Evolutionary conservation across 1,139 yeast genomes (phyloP).

Genomic region (Entelexis paramagnoliae): DNA sequence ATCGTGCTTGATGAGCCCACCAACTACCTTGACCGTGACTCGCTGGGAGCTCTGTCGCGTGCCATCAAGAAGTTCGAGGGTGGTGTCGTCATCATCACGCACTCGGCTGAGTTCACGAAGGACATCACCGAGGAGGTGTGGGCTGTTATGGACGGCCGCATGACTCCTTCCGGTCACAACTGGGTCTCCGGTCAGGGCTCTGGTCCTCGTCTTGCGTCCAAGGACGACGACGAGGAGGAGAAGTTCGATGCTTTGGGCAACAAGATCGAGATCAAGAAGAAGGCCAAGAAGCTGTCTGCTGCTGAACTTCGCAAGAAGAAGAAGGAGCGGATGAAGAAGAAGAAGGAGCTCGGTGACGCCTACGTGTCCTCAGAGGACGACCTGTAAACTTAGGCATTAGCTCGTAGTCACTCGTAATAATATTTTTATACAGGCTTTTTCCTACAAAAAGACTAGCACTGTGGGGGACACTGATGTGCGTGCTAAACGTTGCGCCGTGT

Average conservation of each 20-base stretch:
- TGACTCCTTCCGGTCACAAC: constrained; percentile 99
- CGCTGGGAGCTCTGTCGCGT: constrained; percentile 98
- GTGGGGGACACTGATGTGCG: too few species aligned
- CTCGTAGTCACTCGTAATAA: neutral
- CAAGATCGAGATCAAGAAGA: constrained; percentile 93
- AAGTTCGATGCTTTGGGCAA: constrained; percentile 99
- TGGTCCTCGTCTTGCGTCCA: constrained; percentile 95
- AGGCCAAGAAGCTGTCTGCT: constrained; percentile 95
- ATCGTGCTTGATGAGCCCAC: constrained; percentile 99
- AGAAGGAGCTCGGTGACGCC: constrained; percentile 99
- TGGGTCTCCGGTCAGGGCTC: constrained; percentile 99
- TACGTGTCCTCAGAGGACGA: constrained; percentile 95
- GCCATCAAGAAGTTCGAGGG: constrained; percentile 98
- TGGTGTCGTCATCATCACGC: constrained; percentile 99
- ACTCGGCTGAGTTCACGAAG: constrained; percentile 99
- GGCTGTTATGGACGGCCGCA: constrained; percentile 95
- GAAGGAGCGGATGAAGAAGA: constrained; percentile 99
- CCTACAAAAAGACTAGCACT: too few species aligned
- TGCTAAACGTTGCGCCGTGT: too few species aligned
- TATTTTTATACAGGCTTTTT: neutral
- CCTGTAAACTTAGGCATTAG: constrained; percentile 18
- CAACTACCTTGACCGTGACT: constrained; percentile 97
- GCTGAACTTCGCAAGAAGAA: constrained; percentile 99
- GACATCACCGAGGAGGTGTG: constrained; percentile 98
- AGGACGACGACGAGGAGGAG: constrained; percentile 95